Evolutionary conservation across 2,329 filamentous ascomycete species (phyloP), one percentile per base, ranked within the genome.

Genomic region (Alternaria rosae): DNA sequence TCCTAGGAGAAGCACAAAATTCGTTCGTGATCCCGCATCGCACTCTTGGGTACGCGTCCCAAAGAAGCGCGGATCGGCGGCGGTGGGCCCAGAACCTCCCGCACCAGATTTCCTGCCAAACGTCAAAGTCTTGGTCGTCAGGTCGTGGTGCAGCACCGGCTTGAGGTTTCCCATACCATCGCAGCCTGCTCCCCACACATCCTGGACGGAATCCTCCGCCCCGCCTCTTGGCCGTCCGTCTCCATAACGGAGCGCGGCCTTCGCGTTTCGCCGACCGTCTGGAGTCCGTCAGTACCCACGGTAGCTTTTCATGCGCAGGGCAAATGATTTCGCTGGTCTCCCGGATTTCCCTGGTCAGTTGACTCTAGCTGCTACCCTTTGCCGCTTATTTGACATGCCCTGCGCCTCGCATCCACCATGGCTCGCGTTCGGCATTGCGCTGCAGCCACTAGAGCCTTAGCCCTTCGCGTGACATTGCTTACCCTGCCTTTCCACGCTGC

Each of bases 181-280:
- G 41, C 50, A 53, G 48, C 57, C 45, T 25, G 20, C 50, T 57
- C 69, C 70, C 66, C 66, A 63, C 64, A 65, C 54, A 53, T 28
- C 48, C 41, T 62, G 45, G 32, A 52, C 48, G 57, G 54, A 20
- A 54, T 41, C 41, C 64, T 62, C 60, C 62, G 63, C 66, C 56
- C 60, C 56, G 45, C 50, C 50, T 50, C 57, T 44, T 38, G 54
- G 50, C 35, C 35, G 32, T 62, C 57, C 50, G 38, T 44, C 57
- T 57, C 54, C 64, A 69, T 64, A 61, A 51, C 71, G 70, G 72
- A 60, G 61, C 21, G 58, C 72, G 73, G 73, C 61, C 32, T 13
- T 59, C 62, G 47, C 42, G 67, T 72, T 73, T 75, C 71, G 62
- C 73, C 72, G 70, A 75, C 62, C 20, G 56, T 59, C 54, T 64